Conservation (phyloP, 768 basidiomycete genomes). For the Lactarius vividus region DNA sequence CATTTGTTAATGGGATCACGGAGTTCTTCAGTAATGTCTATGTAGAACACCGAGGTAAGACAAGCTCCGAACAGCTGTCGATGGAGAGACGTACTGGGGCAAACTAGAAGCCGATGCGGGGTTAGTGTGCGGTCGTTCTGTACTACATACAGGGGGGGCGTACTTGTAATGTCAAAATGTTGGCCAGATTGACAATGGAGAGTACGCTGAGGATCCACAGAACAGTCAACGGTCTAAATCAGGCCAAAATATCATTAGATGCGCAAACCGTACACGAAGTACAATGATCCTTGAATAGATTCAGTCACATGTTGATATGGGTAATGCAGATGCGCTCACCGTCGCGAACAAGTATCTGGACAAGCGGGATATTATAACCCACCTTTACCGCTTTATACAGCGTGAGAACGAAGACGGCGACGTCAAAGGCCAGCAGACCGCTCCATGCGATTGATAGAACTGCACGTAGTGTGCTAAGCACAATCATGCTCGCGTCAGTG, state of each 20-base stretch:
- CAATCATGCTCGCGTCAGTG: no score
- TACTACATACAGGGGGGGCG: not conserved
- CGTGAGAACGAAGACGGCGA: not conserved
- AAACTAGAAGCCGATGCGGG: not conserved
- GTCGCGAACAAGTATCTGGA: not conserved
- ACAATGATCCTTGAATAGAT: not conserved
- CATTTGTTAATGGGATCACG: not conserved
- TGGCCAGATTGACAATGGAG: conserved; percentile 1
- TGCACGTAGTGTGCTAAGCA: not conserved
- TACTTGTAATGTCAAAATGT: conserved; percentile 7
- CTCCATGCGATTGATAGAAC: conserved; percentile 10
- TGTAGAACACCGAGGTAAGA: not conserved
- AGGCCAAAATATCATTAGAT: not conserved
- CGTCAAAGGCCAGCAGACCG: conserved; percentile 1
- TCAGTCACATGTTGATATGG: not conserved
- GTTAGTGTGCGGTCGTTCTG: not conserved
- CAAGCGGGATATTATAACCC: not conserved
- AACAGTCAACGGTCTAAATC: not conserved
- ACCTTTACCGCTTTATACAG: conserved; percentile 1
- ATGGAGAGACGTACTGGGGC: not conserved
- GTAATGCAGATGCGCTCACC: not conserved
- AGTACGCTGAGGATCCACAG: not conserved
- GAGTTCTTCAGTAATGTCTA: conserved; percentile 3
- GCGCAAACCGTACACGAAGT: not conserved
- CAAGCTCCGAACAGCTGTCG: not conserved